Evolutionary conservation across 2,329 filamentous ascomycete species (phyloP), one percentile per base, ranked within the genome.

Genomic region (Fusarium transvaalense): DNA sequence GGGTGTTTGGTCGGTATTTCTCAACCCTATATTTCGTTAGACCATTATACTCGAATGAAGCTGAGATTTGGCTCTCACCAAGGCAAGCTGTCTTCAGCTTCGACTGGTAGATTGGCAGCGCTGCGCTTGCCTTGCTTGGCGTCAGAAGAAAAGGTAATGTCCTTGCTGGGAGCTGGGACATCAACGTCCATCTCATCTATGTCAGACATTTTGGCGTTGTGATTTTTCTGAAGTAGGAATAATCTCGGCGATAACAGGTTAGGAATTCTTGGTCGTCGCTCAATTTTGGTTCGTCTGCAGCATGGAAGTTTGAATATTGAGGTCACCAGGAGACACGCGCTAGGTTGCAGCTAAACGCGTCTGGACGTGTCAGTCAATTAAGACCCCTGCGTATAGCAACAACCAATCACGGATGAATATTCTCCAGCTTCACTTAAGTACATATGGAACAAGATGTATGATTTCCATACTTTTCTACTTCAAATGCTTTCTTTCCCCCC

Each of bases 41-140:
- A 13, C 13, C 2, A 15, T 17, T n/a, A n/a, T 10, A 10, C 5
- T 29, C 13, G 39, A 10, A 3, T 41, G 10, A 2, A 17, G 2
- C 19, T 14, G 1, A 7, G 19, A 14, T 17, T 5, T 25, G 61
- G 32, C 6, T 25, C 82, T 66, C 77, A 97, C 95, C 96, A 99
- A 81, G 96, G 96, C 19, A 99, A 81, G 69, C 91, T 94, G 78
- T 99, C 96, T 79, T 97, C 93, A 50, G 94, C 94, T 80, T 97
- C 94, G 8, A 99, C 89, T 0, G 96, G 96, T 50, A 99, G 84
- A 77, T 99, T 97, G 38, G 95, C 95, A 47, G 93, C 93, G 74
- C 91, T 95, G 74, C 94, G 88, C 82, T 98, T 98, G 78, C 95
- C 94, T 80, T 97, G 97, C 68, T 86, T 88, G 71, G 89, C 88